Evolutionary conservation across 257 asterid genomes (phyloP), one percentile per base, ranked within the genome.

Genomic region (Fraxinus anomala): DNA sequence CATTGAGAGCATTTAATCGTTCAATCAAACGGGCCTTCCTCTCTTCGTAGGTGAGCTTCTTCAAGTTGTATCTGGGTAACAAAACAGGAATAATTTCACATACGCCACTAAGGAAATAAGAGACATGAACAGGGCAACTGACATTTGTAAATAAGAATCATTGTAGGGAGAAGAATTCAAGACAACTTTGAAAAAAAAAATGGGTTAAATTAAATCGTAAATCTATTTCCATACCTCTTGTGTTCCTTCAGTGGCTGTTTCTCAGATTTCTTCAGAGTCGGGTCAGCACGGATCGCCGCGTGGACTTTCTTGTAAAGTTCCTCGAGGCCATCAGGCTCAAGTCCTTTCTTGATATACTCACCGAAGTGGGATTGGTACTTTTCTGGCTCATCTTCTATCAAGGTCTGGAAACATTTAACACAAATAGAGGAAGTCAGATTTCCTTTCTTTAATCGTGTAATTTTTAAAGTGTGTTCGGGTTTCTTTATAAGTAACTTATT

Each of bases 281-380:
- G 92, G 74, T 85, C 87, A n/a, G 91, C 87, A 39, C 91, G 91
- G n/a, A 89, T 89, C 21, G 89, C 87, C 1, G 88, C 88, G 83
- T 93, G 96, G 61, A 87, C 97, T 80, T 93, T 89, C 82, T 91
- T 89, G 93, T 90, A 93, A 84, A 91, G 0, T 59, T 78, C 98
- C 84, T 89, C 98, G 1, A 93, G 81, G 77, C 71, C 75, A 77
- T 89, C 97, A 2, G 94, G 86, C 63, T 89, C 89, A 59, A 92
- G 40, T 14, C 92, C 93, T 78, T 51, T 88, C 75, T 89, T 88
- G 40, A 89, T 76, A 82, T 88, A 90, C 75, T 70, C 82, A n/a
- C 91, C 85, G 21, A 92, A 92, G 78, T 90, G 94, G 28, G 93
- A 54, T 74, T 91, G 94, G 70, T 85, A 89, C 83, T 88, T 92